phyloP scores from a whole-genome alignment of 257 asterid species.

The Primulina eburnea region DNA sequence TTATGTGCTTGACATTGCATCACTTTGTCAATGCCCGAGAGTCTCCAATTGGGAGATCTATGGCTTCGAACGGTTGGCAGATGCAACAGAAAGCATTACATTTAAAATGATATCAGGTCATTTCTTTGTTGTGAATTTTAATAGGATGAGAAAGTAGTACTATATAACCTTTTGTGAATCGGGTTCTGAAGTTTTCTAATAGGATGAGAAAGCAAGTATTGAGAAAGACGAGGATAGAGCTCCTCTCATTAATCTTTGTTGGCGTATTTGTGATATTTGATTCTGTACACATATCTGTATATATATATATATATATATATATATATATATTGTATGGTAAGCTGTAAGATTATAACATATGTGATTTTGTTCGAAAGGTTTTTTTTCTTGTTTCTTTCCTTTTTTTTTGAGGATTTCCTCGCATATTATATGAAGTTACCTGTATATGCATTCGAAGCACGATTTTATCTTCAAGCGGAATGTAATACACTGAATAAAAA shows the following conservation, averaged over 20 bases:
- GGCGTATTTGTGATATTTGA: too few species aligned
- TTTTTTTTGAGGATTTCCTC: neutral
- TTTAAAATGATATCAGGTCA: neutral
- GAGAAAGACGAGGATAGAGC: too few species aligned
- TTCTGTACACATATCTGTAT: too few species aligned
- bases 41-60: neutral
- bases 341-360: neutral
- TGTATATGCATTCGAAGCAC: too few species aligned
- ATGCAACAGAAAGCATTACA: neutral
- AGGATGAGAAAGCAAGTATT: neutral
- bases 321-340: too few species aligned
- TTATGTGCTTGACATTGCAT: neutral
- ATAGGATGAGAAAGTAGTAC: neutral
- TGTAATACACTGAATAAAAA: neutral
- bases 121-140: neutral
- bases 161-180: neutral
- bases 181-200: neutral
- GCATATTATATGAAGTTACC: too few species aligned
- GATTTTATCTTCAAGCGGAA: neutral
- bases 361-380: neutral
- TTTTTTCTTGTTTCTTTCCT: neutral
- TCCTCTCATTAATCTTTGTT: too few species aligned
- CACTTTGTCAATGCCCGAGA: too few species aligned
- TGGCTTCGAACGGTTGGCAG: neutral
- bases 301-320: too few species aligned